Base-by-base conservation (phyloP, 1,139 yeast species). In the Magnusiomyces tetraspermus region DNA sequence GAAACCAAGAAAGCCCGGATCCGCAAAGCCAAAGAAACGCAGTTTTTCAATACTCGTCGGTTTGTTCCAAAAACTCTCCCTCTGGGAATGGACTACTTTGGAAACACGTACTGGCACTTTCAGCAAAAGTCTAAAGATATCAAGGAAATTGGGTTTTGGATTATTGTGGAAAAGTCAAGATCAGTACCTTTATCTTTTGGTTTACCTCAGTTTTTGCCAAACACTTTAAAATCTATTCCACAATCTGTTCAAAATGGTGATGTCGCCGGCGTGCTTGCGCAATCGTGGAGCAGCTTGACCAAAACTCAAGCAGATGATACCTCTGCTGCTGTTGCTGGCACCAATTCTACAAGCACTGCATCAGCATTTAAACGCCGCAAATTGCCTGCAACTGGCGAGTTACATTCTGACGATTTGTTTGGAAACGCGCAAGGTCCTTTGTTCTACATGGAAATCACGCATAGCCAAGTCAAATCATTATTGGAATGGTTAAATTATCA, bases 81-180 rank as follows among this genome's bases (percentile, higher is more conserved):
- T 3, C 51, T 70, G 22, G 72, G 72, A 22, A 50, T 46, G 3
- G 74, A 70, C 58, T 56, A 58, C 10, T 56, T 58, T 33, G 72
- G 71, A 10, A 70, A 70, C 55, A 57, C 57, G 26, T 70, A 69
- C 57, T 70, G 74, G 74, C 59, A 62, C 2, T 63, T 70, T 51
- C 71, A 68, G 56, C 70, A 66, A 50, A 64, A 67, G 53, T 56
- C 65, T 8, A 57, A 61, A 30, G 63, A 62, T 15, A 53, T 57
- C 36, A 46, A 57, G 2, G 52, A 51, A 30, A 50, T 60, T 49
- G 51, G 55, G n/a, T 46, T 40, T 42, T 54, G 57, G 54, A 40
- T 54, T 28, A 38, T 54, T 2, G 46, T 51, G 2, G 57, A 54
- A 36, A 47, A 48, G 38, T 49, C 33, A 45, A 21, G 51, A 10